A percentile compares a stretch with the other conserved stretches of the same genome.
Conservation (phyloP, 2,329 filamentous ascomycete genomes). For the Phaeosphaeria sp. region DNA sequence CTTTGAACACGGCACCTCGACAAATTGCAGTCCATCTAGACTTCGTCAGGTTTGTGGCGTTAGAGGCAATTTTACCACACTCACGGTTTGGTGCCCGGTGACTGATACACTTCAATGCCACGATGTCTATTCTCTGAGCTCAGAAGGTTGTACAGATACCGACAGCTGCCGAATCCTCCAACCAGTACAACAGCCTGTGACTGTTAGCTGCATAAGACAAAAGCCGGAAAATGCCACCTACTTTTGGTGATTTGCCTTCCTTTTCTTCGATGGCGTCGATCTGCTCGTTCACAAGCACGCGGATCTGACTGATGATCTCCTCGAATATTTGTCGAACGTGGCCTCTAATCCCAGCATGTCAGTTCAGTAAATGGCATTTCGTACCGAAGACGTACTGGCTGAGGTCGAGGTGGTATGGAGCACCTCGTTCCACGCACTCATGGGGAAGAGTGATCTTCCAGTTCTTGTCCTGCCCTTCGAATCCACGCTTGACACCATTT, state of each 20-base stretch:
- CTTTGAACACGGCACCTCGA: conserved; percentile 15
- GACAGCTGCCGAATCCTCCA: conserved; percentile 16
- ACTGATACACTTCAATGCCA: conserved; percentile 15
- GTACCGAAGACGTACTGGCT: conserved; percentile 2
- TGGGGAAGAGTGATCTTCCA: conserved; percentile 13
- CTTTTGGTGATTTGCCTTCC: conserved; percentile 4
- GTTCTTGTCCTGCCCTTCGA: conserved; percentile 11
- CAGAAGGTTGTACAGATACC: conserved; percentile 15
- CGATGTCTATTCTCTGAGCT: conserved; percentile 4
- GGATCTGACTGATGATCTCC: conserved; percentile 8
- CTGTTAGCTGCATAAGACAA: neutral
- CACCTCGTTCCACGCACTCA: conserved; percentile 8
- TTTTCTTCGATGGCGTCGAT: conserved; percentile 1
- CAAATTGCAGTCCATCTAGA: conserved; percentile 15
- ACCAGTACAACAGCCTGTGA: conserved; percentile 14
- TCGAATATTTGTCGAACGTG: conserved; percentile 11
- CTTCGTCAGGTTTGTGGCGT: neutral
- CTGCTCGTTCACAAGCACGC: conserved; percentile 11
- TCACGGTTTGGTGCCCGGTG: conserved; percentile 5
- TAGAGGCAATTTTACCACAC: neutral
- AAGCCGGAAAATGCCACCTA: neutral
- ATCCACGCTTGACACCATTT: conserved; percentile 26
- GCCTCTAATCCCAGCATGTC: neutral
- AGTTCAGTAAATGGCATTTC: neutral
- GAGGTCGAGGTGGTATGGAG: conserved; percentile 5